Evolutionary conservation across 768 basidiomycete species (phyloP).

Genomic region (Lactarius indigo): DNA sequence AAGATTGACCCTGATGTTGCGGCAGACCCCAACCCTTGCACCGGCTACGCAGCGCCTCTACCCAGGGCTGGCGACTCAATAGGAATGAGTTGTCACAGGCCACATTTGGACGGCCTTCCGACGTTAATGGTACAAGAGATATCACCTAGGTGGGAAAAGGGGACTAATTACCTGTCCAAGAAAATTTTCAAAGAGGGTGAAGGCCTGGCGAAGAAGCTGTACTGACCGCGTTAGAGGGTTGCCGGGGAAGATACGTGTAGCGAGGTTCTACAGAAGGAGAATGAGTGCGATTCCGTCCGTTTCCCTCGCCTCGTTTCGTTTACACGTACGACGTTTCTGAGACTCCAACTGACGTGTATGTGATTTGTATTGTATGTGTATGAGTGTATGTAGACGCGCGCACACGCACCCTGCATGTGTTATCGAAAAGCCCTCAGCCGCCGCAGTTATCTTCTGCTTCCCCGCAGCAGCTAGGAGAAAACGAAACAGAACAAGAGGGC

Average conservation of each 20-base stretch:
- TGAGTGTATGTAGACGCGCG: not conserved
- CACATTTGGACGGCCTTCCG: not conserved
- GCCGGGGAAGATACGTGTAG: not conserved
- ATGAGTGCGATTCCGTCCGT: not conserved
- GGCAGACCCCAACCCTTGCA: not conserved
- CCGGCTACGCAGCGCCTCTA: not conserved
- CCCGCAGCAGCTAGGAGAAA: not conserved
- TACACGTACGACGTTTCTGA: not conserved
- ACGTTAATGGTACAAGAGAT: not conserved
- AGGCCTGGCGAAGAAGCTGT: not conserved
- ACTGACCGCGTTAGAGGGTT: not conserved
- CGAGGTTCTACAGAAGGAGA: not conserved
- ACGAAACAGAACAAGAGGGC: not conserved
- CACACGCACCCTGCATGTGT: not conserved
- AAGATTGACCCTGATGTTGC: conserved; percentile 2
- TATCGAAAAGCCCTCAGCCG: not conserved
- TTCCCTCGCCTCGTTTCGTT: not conserved
- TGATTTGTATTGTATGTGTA: not conserved
- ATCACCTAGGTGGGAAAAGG: not conserved
- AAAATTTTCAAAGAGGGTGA: not conserved
- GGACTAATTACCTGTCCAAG: not conserved
- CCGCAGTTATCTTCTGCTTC: not conserved
- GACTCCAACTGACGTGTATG: not conserved
- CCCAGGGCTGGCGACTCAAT: not conserved
- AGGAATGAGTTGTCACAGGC: conserved; percentile 1